phyloP scores from a whole-genome alignment of 2,329 filamentous ascomycete genomes.

The Arthrobotrys conoides region DNA sequence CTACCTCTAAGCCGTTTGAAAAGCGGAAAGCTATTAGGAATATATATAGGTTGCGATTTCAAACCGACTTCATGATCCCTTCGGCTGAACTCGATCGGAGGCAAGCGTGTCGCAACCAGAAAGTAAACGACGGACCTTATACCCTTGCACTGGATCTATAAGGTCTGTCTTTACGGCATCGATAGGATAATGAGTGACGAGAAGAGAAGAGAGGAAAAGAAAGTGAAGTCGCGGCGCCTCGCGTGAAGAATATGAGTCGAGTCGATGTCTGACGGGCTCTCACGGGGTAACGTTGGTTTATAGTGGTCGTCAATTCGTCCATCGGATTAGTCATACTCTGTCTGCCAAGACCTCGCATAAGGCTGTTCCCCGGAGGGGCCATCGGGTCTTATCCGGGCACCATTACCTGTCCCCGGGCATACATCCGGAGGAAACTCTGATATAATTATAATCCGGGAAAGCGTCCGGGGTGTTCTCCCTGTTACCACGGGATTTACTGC shows the following conservation, averaged over 20 bases:
- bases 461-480: not conserved
- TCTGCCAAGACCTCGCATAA: constrained; percentile 23
- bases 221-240: constrained; percentile 16
- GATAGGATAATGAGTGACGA: constrained; percentile 9
- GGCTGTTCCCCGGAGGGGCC: not conserved
- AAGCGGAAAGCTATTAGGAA: not conserved
- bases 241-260: constrained; percentile 34
- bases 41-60: not conserved
- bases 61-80: too few relatives aligned
- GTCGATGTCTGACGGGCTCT: constrained; percentile 39
- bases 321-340: constrained; percentile 46
- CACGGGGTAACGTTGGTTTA: constrained; percentile 35
- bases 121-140: too few relatives aligned
- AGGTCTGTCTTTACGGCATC: not conserved
- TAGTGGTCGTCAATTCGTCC: not conserved
- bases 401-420: not conserved
- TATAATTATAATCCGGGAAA: not conserved
- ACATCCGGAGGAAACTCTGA: not conserved
- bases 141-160: not conserved
- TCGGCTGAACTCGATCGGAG: too few relatives aligned
- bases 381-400: not conserved
- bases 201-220: constrained; percentile 16
- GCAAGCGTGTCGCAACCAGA: not conserved
- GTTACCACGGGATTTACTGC: not conserved
- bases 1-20: not conserved